A percentile compares a stretch with the other conserved stretches of the same genome.
Conservation (phyloP, 1,139 yeast species). For the Hemisphaericaspora xylofermentans region DNA sequence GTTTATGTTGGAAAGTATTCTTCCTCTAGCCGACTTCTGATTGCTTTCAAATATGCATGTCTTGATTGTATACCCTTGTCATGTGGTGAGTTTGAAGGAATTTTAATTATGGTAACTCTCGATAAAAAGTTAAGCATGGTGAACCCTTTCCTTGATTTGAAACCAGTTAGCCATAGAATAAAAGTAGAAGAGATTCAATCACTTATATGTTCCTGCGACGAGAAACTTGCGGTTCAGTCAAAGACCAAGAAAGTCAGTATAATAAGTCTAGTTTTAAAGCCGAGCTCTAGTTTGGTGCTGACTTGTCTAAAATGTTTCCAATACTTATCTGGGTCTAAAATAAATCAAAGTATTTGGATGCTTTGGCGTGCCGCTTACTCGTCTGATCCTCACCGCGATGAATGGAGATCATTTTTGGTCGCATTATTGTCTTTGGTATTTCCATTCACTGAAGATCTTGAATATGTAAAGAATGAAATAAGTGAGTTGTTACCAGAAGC, state of each 20-base stretch:
- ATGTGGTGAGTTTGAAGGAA: slow-evolving; percentile 36
- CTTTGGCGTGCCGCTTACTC: slow-evolving; percentile 63
- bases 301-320: slow-evolving; percentile 50
- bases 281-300: slow-evolving; percentile 42
- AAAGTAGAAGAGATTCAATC: slow-evolving; percentile 15
- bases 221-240: slow-evolving; percentile 26
- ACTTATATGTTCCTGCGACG: slow-evolving; percentile 26
- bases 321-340: slow-evolving; percentile 56
- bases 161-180: slow-evolving; percentile 42
- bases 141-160: slow-evolving; percentile 65
- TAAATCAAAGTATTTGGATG: slow-evolving; percentile 58
- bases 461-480: slow-evolving; percentile 29
- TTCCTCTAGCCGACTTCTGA: slow-evolving; percentile 34
- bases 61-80: slow-evolving; percentile 42
- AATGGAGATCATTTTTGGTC: slow-evolving; percentile 63
- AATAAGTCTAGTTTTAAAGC: slow-evolving; percentile 43
- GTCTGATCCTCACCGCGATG: slow-evolving; percentile 41
- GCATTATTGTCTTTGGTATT: slow-evolving; percentile 49
- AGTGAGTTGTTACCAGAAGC: slow-evolving; percentile 44
- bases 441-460: slow-evolving; percentile 33
- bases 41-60: slow-evolving; percentile 36
- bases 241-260: slow-evolving; percentile 26
- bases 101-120: slow-evolving; percentile 38
- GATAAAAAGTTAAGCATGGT: slow-evolving; percentile 41
- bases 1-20: slow-evolving; percentile 50